Percentiles rank a stretch among this genome's conserved stretches.
These are phyloP conservation scores for Candida buenavistaensis DNA, from an alignment of 1,139 yeast genomes.

Conservation along the genomic window DNA sequence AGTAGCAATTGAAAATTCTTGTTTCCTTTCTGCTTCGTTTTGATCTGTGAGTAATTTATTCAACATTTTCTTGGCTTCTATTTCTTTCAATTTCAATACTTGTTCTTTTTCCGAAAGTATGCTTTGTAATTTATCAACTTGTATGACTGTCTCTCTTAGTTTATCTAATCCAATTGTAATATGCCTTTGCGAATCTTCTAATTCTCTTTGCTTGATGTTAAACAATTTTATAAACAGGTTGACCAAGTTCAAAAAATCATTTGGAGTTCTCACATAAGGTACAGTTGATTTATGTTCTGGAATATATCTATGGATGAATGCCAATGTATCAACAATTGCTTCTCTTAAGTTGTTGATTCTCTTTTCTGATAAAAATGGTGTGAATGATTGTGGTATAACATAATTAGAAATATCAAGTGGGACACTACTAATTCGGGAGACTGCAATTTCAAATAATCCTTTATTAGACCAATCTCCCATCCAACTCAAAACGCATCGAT, in stretches of 20 bases:
- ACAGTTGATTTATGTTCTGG: slow-evolving; percentile 14
- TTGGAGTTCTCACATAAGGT: slow-evolving; percentile 23
- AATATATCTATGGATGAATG: slow-evolving; percentile 44
- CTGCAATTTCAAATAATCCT: slow-evolving; percentile 54
- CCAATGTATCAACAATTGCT: slow-evolving; percentile 47
- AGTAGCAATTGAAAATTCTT: slow-evolving; percentile 80
- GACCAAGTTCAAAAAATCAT: slow-evolving; percentile 56
- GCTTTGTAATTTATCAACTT: slow-evolving; percentile 61
- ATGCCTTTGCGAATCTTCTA: slow-evolving; percentile 73
- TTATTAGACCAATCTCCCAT: slow-evolving; percentile 78
- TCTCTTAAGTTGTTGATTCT: slow-evolving; percentile 36
- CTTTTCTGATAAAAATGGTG: slow-evolving; percentile 12
- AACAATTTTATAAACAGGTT: slow-evolving; percentile 48
- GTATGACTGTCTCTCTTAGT: slow-evolving; percentile 73
- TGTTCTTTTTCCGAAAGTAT: slow-evolving; percentile 55
- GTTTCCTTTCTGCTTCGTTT: slow-evolving; percentile 88
- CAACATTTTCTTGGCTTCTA: slow-evolving; percentile 70
- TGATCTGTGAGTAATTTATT: slow-evolving; percentile 82
- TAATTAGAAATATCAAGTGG: slow-evolving; percentile 55
- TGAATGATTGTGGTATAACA: slow-evolving; percentile 24
- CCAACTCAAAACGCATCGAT: slow-evolving; percentile 88
- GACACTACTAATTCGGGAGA: slow-evolving; percentile 37
- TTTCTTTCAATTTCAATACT: slow-evolving; percentile 54
- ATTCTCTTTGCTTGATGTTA: slow-evolving; percentile 40
- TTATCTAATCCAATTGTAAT: slow-evolving; percentile 73